Evolutionary conservation across 2,329 filamentous ascomycete species (phyloP).

Genomic region (Fusarium brachygibbosum): DNA sequence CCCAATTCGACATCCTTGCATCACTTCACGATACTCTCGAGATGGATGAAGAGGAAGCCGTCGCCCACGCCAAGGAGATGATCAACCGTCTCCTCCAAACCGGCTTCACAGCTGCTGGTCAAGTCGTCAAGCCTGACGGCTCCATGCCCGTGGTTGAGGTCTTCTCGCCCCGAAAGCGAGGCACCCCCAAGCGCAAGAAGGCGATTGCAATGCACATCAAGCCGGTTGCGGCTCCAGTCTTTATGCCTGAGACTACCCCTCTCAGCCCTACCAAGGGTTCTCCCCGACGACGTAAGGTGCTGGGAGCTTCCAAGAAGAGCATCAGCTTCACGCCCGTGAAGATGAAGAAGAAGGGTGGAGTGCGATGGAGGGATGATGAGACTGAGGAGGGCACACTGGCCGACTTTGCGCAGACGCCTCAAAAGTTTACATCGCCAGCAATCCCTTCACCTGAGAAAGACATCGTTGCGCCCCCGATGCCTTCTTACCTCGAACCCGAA

Average conservation of each 20-base stretch:
- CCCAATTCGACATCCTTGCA: slow-evolving; percentile 91
- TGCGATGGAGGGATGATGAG: slow-evolving; percentile 94
- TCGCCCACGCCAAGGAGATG: slow-evolving; percentile 81
- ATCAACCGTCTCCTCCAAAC: slow-evolving; percentile 83
- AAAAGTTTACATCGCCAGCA: slow-evolving; percentile 73
- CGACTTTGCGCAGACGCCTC: slow-evolving; percentile 92
- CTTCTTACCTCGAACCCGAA: slow-evolving; percentile 42
- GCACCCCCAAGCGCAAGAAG: slow-evolving; percentile 83
- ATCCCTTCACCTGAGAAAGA: slow-evolving; percentile 44
- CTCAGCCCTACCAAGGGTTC: slow-evolving; percentile 77
- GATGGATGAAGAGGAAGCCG: slow-evolving; percentile 86
- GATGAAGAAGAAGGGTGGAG: slow-evolving; percentile 80
- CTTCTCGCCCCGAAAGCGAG: slow-evolving; percentile 77
- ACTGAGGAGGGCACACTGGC: slow-evolving; percentile 85
- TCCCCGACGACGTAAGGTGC: slow-evolving; percentile 80
- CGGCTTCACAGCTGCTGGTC: slow-evolving; percentile 80
- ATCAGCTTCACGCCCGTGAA: slow-evolving; percentile 87
- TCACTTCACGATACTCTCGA: slow-evolving; percentile 84
- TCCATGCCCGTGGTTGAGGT: slow-evolving; percentile 70
- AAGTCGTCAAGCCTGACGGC: slow-evolving; percentile 92
- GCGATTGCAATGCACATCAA: slow-evolving; percentile 57
- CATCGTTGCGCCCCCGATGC: slow-evolving; percentile 52
- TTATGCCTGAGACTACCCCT: slow-evolving; percentile 53
- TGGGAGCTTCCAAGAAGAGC: slow-evolving; percentile 73
- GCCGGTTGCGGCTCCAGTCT: slow-evolving; percentile 60